Evolutionary conservation across 805 yeast species (phyloP).

Genomic region (Candida succiphila): DNA sequence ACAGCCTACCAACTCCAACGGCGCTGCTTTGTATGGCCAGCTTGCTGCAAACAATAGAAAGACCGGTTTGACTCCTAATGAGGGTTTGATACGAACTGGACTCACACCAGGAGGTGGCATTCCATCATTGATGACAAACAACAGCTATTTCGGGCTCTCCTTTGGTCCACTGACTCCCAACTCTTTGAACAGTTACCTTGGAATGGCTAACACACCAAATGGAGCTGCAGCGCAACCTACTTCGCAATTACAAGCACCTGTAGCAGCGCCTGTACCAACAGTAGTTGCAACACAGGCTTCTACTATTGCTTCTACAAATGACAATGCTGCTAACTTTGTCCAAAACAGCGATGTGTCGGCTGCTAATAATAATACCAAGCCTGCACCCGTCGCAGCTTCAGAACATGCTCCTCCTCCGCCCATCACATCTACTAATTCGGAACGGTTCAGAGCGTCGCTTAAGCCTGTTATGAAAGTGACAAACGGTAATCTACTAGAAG

Average conservation of each 20-base stretch:
- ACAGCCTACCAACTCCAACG: slow-evolving; percentile 5
- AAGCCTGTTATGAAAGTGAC: background rate
- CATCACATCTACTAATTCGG: background rate
- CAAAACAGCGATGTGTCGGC: no score
- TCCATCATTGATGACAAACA: slow-evolving; percentile 10
- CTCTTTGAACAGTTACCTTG: slow-evolving; percentile 3
- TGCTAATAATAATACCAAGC: no score
- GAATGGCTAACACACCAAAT: background rate
- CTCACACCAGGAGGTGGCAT: slow-evolving; percentile 54
- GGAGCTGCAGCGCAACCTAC: background rate
- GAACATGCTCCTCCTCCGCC: background rate
- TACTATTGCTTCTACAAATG: no score
- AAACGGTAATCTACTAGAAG: background rate
- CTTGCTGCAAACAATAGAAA: slow-evolving; percentile 23
- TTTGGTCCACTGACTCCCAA: slow-evolving; percentile 17
- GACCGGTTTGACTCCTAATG: slow-evolving; percentile 70
- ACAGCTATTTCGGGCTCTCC: slow-evolving; percentile 11
- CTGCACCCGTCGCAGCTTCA: background rate
- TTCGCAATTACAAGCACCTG: no score
- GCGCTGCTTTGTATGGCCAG: slow-evolving; percentile 3
- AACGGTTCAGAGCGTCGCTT: no score
- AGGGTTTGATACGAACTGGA: slow-evolving; percentile 61
- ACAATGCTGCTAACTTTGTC: no score
- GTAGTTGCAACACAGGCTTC: no score
- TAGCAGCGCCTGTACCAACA: no score